Evolutionary conservation across 495 filamentous ascomycete species (phyloP).

Genomic region (Penicillium bovifimosum): DNA sequence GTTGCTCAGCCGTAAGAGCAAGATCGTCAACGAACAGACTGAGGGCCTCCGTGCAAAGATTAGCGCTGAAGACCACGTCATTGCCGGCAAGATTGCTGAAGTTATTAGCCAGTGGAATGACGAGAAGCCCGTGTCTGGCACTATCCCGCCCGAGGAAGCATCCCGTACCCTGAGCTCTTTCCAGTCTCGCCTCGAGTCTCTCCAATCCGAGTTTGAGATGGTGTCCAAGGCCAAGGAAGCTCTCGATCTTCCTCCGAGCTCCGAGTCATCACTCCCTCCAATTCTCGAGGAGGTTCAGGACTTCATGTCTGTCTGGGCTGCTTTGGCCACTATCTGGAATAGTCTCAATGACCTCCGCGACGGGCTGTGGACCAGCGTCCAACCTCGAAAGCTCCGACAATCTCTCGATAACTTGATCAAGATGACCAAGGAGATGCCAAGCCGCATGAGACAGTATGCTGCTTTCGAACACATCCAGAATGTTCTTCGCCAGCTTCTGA

Average conservation of each 20-base stretch:
- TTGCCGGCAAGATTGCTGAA: constrained; percentile 78
- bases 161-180: constrained; percentile 74
- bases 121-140: constrained; percentile 93
- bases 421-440: constrained; percentile 99
- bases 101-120: constrained; percentile 83
- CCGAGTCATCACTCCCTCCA: constrained; percentile 68
- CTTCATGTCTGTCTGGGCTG: constrained; percentile 97
- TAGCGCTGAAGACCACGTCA: constrained; percentile 83
- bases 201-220: constrained; percentile 86
- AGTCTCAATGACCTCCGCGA: constrained; percentile 91
- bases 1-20: constrained; percentile 79
- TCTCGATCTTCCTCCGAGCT: constrained; percentile 74
- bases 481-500: constrained; percentile 78
- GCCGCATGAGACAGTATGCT: constrained; percentile 96
- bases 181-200: constrained; percentile 69
- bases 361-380: constrained; percentile 84
- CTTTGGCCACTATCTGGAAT: constrained; percentile 92
- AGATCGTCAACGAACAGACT: constrained; percentile 91
- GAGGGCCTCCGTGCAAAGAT: constrained; percentile 96
- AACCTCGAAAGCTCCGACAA: constrained; percentile 83
- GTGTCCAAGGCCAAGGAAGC: constrained; percentile 95
- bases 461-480: constrained; percentile 97
- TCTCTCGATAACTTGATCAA: constrained; percentile 88
- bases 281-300: constrained; percentile 96
- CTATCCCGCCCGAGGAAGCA: constrained; percentile 80